Percentiles rank a stretch among this genome's conserved stretches.
Conservation (phyloP, 352 stramenopile genomes). For the Pythium coloratum region DNA sequence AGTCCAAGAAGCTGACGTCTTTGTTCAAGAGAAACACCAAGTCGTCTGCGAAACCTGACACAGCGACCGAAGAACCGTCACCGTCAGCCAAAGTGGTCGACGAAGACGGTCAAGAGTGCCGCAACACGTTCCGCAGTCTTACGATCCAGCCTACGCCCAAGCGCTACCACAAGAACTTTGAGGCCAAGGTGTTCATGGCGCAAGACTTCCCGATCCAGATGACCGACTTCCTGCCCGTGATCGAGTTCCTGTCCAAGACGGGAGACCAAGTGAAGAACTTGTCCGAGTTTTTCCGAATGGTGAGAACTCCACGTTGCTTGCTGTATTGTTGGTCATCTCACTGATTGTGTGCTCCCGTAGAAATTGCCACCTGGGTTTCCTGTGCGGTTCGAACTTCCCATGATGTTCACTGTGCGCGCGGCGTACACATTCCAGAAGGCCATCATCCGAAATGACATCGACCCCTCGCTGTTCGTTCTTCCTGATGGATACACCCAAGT, state of each 20-base stretch:
- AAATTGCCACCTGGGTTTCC: constrained; percentile 81
- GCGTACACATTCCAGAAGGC: constrained; percentile 84
- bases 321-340: background rate
- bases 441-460: constrained; percentile 47
- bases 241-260: constrained; percentile 75
- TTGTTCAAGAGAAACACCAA: constrained; percentile 50
- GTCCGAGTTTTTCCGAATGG: constrained; percentile 85
- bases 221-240: constrained; percentile 70
- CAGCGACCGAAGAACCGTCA: background rate
- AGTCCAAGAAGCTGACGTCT: constrained; percentile 36
- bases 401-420: constrained; percentile 81
- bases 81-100: constrained; percentile 6
- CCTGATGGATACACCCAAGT: constrained; percentile 55
- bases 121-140: constrained; percentile 67
- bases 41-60: background rate
- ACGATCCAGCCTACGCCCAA: constrained; percentile 52
- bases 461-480: constrained; percentile 56
- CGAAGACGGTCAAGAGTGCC: constrained; percentile 17
- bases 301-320: constrained; percentile 14
- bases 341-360: constrained; percentile 31
- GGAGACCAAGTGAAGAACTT: constrained; percentile 78
- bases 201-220: constrained; percentile 74
- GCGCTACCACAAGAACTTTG: constrained; percentile 62
- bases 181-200: constrained; percentile 78
- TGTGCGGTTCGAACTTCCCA: constrained; percentile 79